A percentile compares a stretch with the other conserved stretches of the same genome.
Conservation (phyloP, 2,329 filamentous ascomycete species). For the Penicillium sp. region DNA sequence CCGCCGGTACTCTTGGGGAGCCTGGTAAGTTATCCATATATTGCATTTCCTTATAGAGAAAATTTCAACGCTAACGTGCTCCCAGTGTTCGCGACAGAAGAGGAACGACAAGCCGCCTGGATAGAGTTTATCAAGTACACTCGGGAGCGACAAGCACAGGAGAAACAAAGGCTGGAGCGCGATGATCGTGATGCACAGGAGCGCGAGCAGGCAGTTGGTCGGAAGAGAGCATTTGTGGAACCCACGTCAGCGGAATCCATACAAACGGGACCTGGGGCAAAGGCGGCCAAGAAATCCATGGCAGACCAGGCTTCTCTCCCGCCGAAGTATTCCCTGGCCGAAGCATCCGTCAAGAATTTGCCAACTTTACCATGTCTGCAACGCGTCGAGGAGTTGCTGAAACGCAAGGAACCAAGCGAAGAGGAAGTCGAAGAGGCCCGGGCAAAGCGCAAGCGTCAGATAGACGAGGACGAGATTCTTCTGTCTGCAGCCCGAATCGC, state of each 20-base stretch:
- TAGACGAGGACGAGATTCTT: constrained; percentile 44
- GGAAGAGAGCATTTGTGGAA: constrained; percentile 32
- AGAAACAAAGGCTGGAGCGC: background rate
- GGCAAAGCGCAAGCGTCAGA: constrained; percentile 21
- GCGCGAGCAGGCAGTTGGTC: no score
- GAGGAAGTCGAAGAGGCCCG: constrained; percentile 19
- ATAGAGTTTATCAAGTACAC: constrained; percentile 10
- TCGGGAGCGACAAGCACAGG: constrained; percentile 25
- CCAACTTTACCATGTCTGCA: constrained; percentile 34
- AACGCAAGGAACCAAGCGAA: constrained; percentile 23
- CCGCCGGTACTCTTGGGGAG: no score
- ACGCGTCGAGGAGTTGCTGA: constrained; percentile 25
- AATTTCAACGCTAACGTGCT: no score
- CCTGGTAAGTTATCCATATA: background rate
- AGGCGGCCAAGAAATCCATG: constrained; percentile 26
- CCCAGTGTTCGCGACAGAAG: constrained; percentile 5
- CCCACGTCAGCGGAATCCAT: constrained; percentile 9
- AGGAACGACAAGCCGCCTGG: constrained; percentile 10
- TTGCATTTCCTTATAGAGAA: background rate
- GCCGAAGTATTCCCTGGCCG: constrained; percentile 26
- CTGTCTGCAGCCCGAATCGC: constrained; percentile 43
- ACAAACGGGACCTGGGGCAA: constrained; percentile 19
- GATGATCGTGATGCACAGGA: no score
- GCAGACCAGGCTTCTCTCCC: constrained; percentile 13
- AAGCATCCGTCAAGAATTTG: constrained; percentile 33